Base-by-base conservation (phyloP, 192 early-diverging fungal genomes). In the Coemansia guatemalensis region DNA sequence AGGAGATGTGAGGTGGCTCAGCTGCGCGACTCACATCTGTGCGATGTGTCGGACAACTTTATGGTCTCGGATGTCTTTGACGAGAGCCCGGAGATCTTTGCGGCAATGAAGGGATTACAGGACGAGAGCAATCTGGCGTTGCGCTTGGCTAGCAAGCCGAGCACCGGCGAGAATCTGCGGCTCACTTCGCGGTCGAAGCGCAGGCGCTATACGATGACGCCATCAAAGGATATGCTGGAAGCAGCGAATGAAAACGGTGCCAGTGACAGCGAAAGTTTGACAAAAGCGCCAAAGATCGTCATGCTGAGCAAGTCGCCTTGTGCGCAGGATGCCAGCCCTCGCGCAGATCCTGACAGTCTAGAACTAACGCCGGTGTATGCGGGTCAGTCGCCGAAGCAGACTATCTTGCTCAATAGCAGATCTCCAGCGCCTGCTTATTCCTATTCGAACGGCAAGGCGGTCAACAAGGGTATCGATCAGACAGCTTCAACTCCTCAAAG, bases 41-140 rank as follows among this genome's bases (percentile, higher is more conserved):
- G 67, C 48, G 77, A 79, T 58, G 70, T 79, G 21, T 54, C 64
- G 1, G 77, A 79, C 61, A 65, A 79, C 17, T 79, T 67, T 53
- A 21, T 71, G 52, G 71, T 79, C 12, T 66, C 77, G 0, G 77
- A 79, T 6, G 71, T 74, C 8, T 79, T 79, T 65, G 77, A 79
- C 59, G 77, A 79, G 14, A 74, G 77, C 61, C 71, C 68, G 2
- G 47, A 57, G 4, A 70, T 79, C 11, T 79, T 70, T 61, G 77
- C 77, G 0, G 70, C 64, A 12, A 79, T 79, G 77, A 47, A 56
- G 11, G 77, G 35, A 9, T 53, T 79, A 29, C 18, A 26, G 58
- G 58, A 20, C 25, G 25, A 60, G 58, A 22, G 35, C 8, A 22
- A n/a, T 59, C 18, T 26, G 25, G 25, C 23, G 24, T 7, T 14